A percentile compares a stretch with the other conserved stretches of the same genome.
phyloP scores from a whole-genome alignment of 2,329 filamentous ascomycete genomes.

The Aspergillus pseudonomiae region DNA sequence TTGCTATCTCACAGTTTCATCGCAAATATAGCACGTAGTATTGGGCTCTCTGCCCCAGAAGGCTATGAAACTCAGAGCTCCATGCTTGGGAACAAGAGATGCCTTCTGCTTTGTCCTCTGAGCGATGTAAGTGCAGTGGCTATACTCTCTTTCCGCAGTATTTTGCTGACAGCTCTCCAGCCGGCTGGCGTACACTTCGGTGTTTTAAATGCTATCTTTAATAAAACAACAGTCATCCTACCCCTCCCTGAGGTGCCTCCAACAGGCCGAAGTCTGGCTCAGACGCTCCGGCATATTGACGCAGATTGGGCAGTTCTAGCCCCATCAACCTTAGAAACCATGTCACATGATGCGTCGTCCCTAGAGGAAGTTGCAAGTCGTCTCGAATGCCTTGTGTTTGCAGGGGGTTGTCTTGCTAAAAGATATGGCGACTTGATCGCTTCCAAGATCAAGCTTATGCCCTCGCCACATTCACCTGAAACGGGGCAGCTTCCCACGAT shows the following conservation, averaged over 20 bases:
- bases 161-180: neutral
- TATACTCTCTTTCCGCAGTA: neutral
- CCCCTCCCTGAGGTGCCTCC: constrained; percentile 5
- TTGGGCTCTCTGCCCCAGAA: neutral
- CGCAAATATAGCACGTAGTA: constrained; percentile 3
- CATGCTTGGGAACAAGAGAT: neutral
- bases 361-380: neutral
- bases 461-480: constrained; percentile 8
- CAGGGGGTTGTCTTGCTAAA: constrained; percentile 5
- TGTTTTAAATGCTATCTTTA: constrained; percentile 6
- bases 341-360: constrained; percentile 2
- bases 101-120: neutral
- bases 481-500: constrained; percentile 10
- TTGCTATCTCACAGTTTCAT: neutral
- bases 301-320: constrained; percentile 14
- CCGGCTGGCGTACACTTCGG: constrained; percentile 10
- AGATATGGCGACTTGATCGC: constrained; percentile 9
- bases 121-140: neutral
- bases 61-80: constrained; percentile 5
- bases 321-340: constrained; percentile 2
- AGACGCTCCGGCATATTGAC: constrained; percentile 1
- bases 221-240: constrained; percentile 7
- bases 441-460: constrained; percentile 6
- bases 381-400: constrained; percentile 6
- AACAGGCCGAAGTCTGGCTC: constrained; percentile 4